Base-by-base conservation (phyloP, 2,329 filamentous ascomycete genomes). In the Domatiomyces globalis region DNA sequence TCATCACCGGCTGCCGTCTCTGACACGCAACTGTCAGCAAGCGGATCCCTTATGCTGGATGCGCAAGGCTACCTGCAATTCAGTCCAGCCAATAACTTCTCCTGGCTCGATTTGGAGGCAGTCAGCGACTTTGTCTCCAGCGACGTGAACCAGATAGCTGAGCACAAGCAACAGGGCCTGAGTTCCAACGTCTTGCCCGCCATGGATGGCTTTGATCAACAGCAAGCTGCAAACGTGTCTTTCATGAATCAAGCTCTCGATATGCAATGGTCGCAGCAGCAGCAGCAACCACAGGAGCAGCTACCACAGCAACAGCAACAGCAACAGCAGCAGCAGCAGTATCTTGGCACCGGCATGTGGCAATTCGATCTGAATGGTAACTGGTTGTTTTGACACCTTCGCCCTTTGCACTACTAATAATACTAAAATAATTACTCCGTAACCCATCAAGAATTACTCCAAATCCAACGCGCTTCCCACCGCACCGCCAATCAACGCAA, bases 91-190 rank as follows among this genome's bases (percentile, higher is more conserved):
- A 75, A 79, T 49, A 74, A 77, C 44, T 81, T 81, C 63, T 80
- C 77, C 0, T 81, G 78, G 78, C 68, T 79, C 1, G 77, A 81
- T 59, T 65, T 81, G 4, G 75, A 76, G 52, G 78, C 78, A 1
- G 72, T 81, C 1, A 77, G 77, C 0, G 77, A 80, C 55, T 79
- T 76, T 58, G 74, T 73, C 18, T 71, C 69, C 3, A 69, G 70
- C 2, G 71, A 73, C 48, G 15, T 39, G 1, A 12, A 39, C 33
- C 33, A 39, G 33, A 10, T 39, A 15, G 12, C 10, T 15, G 33
- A 4, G 10, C 33, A 15, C 33, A 39, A 39, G 33, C 33, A 39
- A 15, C 33, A 10, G 2, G 33, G 10, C 33, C 33, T 15, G 15
- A 39, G 33, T 15, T 39, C 33, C 8, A 33, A 33, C 33, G 9